These are phyloP conservation scores for Musa balbisiana DNA, from an alignment of 202 grass and related monocot species.

Conservation along the genomic window DNA sequence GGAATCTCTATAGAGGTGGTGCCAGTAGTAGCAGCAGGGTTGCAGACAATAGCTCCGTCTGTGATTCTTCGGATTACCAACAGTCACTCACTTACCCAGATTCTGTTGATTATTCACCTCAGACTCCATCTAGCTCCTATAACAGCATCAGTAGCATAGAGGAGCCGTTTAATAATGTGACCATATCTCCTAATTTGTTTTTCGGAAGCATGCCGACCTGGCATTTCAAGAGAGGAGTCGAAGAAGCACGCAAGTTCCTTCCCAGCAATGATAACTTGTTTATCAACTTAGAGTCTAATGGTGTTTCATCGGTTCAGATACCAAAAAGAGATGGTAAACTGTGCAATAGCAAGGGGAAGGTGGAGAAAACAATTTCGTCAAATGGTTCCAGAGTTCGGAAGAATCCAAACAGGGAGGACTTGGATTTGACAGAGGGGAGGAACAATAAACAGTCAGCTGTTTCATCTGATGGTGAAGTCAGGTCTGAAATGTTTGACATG, in stretches of 20 bases:
- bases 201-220: conserved; percentile 74
- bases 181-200: conserved; percentile 49
- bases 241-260: conserved; percentile 71
- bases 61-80: conserved; percentile 5
- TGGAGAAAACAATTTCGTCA: background rate
- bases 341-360: conserved; percentile 17
- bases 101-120: conserved; percentile 24
- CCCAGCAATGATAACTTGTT: conserved; percentile 35
- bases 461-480: conserved; percentile 49
- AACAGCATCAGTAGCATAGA: conserved; percentile 16
- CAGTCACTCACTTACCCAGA: conserved; percentile 11
- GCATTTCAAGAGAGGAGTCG: conserved; percentile 71
- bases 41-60: conserved; percentile 16
- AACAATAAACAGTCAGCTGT: conserved; percentile 72
- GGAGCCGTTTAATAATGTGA: conserved; percentile 29
- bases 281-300: conserved; percentile 41
- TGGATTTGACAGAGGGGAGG: conserved; percentile 74
- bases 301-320: conserved; percentile 26
- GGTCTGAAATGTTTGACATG: conserved; percentile 77
- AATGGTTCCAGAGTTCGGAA: conserved; percentile 29
- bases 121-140: conserved; percentile 26
- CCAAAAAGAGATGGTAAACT: conserved; percentile 13
- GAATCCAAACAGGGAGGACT: conserved; percentile 54
- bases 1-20: conserved; percentile 15
- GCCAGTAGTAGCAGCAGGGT: conserved; percentile 17